Conservation (phyloP, 805 yeast species). For the Yarrowia hollandica region DNA sequence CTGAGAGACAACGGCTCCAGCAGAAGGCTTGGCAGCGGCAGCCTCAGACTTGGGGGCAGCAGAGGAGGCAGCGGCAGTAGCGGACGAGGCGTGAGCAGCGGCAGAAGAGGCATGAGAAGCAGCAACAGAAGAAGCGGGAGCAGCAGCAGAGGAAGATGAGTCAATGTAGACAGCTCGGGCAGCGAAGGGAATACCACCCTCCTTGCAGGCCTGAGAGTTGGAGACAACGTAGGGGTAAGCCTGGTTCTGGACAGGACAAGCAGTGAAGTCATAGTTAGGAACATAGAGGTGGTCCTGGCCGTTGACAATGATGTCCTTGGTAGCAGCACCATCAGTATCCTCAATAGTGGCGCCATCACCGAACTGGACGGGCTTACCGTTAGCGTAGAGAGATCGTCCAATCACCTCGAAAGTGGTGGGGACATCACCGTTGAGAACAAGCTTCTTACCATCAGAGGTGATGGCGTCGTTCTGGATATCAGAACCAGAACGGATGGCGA, state of each 20-base stretch:
- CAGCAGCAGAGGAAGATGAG: constrained; percentile 1
- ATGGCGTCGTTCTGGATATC: constrained; percentile 18
- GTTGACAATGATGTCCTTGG: constrained; percentile 3
- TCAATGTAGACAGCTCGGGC: not conserved
- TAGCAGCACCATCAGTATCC: not conserved
- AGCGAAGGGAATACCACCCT: not conserved
- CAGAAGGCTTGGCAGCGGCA: not conserved
- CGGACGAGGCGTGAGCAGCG: not conserved
- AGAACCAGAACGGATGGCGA: constrained; percentile 28
- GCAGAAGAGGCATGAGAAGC: not conserved
- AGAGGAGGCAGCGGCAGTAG: not conserved
- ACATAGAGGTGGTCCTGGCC: constrained; percentile 18
- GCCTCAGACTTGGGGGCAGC: not conserved
- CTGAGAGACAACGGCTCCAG: not conserved
- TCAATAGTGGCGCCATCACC: not conserved
- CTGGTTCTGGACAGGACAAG: not conserved
- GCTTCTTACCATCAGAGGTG: not conserved
- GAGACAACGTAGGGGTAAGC: not conserved
- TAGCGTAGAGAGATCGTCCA: constrained; percentile 1
- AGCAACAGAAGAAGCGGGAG: not conserved
- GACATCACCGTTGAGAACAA: not conserved
- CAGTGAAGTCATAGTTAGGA: constrained; percentile 11
- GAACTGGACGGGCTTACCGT: constrained; percentile 21
- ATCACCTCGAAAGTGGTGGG: constrained; percentile 9
- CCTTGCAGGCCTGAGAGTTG: not conserved